Evolutionary conservation across 2,329 filamentous ascomycete genomes (phyloP).

Genomic region (Phaeophleospora eucalypticola): DNA sequence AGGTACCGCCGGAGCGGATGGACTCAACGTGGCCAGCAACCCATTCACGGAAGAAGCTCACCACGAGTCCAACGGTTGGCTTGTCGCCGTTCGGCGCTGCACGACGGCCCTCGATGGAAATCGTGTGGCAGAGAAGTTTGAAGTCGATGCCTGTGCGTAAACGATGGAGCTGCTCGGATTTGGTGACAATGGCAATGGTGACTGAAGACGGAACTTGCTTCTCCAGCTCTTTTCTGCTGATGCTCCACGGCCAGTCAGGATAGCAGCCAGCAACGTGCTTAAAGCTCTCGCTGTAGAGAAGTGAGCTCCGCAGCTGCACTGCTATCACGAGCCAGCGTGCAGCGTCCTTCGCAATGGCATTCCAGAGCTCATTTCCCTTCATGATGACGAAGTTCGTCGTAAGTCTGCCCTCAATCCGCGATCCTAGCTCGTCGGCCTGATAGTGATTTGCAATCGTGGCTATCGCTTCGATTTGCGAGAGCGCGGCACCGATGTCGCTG

Average conservation of each 20-base stretch:
- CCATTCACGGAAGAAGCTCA: slow-evolving; percentile 33
- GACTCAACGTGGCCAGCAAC: slow-evolving; percentile 21
- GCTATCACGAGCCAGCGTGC: slow-evolving; percentile 33
- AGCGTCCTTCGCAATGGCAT: slow-evolving; percentile 32
- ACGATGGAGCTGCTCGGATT: slow-evolving; percentile 17
- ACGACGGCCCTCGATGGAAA: slow-evolving; percentile 6
- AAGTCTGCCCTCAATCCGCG: neutral
- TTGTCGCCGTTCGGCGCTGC: neutral
- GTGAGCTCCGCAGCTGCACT: slow-evolving; percentile 24
- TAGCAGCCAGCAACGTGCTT: slow-evolving; percentile 34
- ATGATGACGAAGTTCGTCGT: slow-evolving; percentile 22
- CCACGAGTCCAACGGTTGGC: slow-evolving; percentile 26
- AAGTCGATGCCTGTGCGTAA: slow-evolving; percentile 21
- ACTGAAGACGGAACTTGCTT: slow-evolving; percentile 10
- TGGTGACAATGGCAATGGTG: slow-evolving; percentile 16
- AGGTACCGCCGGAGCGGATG: neutral
- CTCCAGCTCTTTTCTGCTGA: neutral
- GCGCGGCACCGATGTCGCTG: slow-evolving; percentile 17
- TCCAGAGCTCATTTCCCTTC: slow-evolving; percentile 26
- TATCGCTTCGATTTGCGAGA: slow-evolving; percentile 29
- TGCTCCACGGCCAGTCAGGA: slow-evolving; percentile 20
- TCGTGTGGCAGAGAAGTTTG: slow-evolving; percentile 26
- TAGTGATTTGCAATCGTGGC: slow-evolving; percentile 27
- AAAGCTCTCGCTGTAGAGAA: slow-evolving; percentile 36
- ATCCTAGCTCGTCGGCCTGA: slow-evolving; percentile 17